Conservation (phyloP, 1,284 basidiomycete species). For the Ganoderma lingzhi region DNA sequence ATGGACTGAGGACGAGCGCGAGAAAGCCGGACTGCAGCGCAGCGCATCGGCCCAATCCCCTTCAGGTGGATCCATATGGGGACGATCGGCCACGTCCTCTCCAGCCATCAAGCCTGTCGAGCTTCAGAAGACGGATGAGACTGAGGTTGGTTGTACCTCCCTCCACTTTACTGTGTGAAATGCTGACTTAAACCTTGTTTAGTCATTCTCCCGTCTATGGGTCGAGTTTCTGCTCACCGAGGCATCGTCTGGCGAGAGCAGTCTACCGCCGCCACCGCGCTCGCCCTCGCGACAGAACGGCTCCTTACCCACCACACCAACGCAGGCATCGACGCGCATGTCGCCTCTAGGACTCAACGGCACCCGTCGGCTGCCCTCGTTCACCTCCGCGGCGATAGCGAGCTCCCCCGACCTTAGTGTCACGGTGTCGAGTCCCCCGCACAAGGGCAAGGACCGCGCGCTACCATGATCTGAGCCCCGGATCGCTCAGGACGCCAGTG, state of each 20-base stretch:
- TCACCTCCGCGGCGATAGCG: conserved; percentile 51
- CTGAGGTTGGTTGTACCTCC: conserved; percentile 62
- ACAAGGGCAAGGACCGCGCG: conserved; percentile 41
- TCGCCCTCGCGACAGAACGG: conserved; percentile 46
- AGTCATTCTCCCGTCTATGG: conserved; percentile 89
- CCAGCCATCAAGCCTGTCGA: conserved; percentile 59
- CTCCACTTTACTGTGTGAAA: not conserved
- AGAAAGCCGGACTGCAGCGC: conserved; percentile 89
- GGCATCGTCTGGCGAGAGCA: conserved; percentile 65
- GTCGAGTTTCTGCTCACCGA: conserved; percentile 96
- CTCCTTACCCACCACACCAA: conserved; percentile 63
- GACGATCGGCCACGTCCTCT: conserved; percentile 52
- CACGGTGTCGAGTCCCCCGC: conserved; percentile 49
- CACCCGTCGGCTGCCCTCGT: conserved; percentile 57
- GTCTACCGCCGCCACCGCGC: conserved; percentile 43
- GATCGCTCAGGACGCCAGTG: not conserved
- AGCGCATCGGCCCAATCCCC: conserved; percentile 41
- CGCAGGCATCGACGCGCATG: conserved; percentile 39
- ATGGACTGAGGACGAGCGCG: conserved; percentile 92
- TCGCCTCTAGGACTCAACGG: conserved; percentile 47
- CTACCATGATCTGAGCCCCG: conserved; percentile 13
- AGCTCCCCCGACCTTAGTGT: conserved; percentile 59
- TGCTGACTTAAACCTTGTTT: not conserved
- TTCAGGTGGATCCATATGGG: conserved; percentile 59
- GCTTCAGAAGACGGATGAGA: conserved; percentile 78